Conservation (phyloP, 2,329 filamentous ascomycete genomes). For the Lizonia empirigonia region DNA sequence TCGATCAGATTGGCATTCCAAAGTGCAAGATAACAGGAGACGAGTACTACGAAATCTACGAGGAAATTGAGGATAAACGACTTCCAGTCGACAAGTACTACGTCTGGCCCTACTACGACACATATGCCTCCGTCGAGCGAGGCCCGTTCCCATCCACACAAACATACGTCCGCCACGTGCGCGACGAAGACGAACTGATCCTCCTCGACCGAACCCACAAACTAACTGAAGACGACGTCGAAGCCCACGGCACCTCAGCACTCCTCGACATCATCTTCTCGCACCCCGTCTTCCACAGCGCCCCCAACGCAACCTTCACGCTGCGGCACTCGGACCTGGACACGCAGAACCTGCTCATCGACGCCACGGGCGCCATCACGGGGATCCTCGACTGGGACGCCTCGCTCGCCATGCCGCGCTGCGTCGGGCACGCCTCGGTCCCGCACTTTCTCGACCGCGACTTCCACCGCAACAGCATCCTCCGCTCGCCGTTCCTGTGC, state of each 20-base stretch:
- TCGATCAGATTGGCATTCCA: conserved; percentile 22
- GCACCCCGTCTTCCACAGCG: conserved; percentile 1
- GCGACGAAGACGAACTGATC: neutral
- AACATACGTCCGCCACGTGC: neutral
- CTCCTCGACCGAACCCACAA: neutral
- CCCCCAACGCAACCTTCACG: conserved; percentile 22
- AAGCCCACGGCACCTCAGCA: neutral
- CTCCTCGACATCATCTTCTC: conserved; percentile 5
- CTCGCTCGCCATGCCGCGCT: conserved; percentile 16
- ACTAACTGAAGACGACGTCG: neutral
- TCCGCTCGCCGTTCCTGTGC: neutral
- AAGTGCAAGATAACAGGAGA: neutral
- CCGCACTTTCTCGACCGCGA: conserved; percentile 18
- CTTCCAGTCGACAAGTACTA: neutral
- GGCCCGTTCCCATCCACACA: conserved; percentile 1
- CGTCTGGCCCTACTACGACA: conserved; percentile 5
- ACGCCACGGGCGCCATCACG: conserved; percentile 18
- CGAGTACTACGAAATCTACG: neutral
- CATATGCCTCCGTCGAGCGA: neutral
- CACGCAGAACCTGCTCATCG: conserved; percentile 30
- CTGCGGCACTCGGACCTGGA: conserved; percentile 29
- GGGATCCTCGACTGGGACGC: conserved; percentile 30
- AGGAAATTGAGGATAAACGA: neutral
- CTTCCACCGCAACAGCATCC: neutral
- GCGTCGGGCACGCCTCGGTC: conserved; percentile 13